These are phyloP conservation scores for Pterocarpus santalinus DNA, from an alignment of 306 rosid species.

Conservation along the genomic window DNA sequence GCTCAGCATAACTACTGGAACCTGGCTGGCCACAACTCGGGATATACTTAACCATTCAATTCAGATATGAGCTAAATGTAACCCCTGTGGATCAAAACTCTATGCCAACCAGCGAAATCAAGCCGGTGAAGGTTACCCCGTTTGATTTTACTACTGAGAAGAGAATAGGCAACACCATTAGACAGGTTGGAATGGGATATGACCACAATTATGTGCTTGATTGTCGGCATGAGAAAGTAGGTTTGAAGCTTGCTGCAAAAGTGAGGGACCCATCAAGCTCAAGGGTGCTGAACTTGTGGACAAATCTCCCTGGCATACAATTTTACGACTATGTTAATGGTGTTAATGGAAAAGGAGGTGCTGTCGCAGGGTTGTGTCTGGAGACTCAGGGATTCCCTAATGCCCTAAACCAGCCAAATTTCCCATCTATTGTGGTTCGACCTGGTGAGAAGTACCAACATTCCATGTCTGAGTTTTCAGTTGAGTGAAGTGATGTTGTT, in stretches of 20 bases:
- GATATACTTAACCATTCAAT: constrained; percentile 78
- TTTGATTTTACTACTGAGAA: constrained; percentile 81
- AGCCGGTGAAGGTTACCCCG: constrained; percentile 78
- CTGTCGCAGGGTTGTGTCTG: constrained; percentile 79
- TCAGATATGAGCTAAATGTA: constrained; percentile 72
- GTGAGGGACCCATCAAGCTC: constrained; percentile 85
- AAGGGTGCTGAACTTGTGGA: constrained; percentile 90
- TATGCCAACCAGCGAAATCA: constrained; percentile 82
- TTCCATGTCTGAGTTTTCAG: constrained; percentile 89
- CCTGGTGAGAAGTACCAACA: constrained; percentile 86
- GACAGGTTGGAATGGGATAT: constrained; percentile 80
- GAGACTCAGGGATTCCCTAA: constrained; percentile 98
- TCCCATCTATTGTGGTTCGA: constrained; percentile 79
- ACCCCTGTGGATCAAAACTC: constrained; percentile 81
- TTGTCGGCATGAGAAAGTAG: constrained; percentile 70
- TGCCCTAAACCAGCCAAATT: constrained; percentile 77
- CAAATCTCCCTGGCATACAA: constrained; percentile 80
- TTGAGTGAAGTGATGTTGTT: constrained; percentile 50
- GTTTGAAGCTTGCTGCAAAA: constrained; percentile 82
- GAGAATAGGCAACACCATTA: constrained; percentile 73
- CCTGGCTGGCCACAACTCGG: constrained; percentile 88
- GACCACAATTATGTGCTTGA: constrained; percentile 92
- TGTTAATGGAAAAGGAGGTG: constrained; percentile 74
- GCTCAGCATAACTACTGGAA: constrained; percentile 97
- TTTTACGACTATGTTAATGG: constrained; percentile 89